Conservation (phyloP, 108 stramenopile species). For the Skeletonema marinoi region DNA sequence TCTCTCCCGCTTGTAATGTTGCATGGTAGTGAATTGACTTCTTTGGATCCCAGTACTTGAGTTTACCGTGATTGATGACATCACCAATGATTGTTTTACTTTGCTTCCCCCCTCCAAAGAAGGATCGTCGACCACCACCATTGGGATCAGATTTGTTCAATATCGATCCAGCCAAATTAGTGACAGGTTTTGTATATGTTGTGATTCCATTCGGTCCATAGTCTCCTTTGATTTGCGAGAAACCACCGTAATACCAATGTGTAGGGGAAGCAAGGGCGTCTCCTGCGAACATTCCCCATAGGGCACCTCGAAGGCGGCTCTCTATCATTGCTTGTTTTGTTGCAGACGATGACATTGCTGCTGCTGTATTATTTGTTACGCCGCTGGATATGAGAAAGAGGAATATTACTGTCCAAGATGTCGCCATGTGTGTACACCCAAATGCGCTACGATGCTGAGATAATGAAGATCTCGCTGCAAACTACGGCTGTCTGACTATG, state of each 20-base stretch:
- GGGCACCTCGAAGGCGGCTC: conserved; percentile 50
- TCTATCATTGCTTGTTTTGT: conserved; percentile 15
- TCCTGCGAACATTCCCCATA: conserved; percentile 68
- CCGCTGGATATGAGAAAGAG: too few species aligned
- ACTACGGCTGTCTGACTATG: too few species aligned
- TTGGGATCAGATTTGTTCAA: conserved; percentile 83
- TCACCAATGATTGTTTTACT: conserved; percentile 75
- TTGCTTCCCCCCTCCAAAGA: conserved; percentile 11
- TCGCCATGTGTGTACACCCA: too few species aligned
- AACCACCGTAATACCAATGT: conserved; percentile 90
- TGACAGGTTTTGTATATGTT: conserved; percentile 66
- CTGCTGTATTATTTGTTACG: too few species aligned
- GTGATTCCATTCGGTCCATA: conserved; percentile 61
- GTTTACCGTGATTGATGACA: conserved; percentile 90
- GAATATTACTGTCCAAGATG: too few species aligned
- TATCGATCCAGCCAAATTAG: conserved; percentile 68
- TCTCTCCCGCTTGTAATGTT: conserved; percentile 76
- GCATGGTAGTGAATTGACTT: conserved; percentile 86
- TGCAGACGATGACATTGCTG: conserved; percentile 38
- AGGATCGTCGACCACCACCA: conserved; percentile 76
- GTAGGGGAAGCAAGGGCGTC: conserved; percentile 85
- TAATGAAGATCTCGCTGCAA: too few species aligned
- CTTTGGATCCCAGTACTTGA: conserved; percentile 70
- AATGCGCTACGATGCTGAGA: too few species aligned
- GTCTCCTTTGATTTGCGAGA: conserved; percentile 63